Evolutionary conservation across 1,284 basidiomycete species (phyloP), one percentile per base, ranked within the genome.

Genomic region (Apiotrichum brassicae): DNA sequence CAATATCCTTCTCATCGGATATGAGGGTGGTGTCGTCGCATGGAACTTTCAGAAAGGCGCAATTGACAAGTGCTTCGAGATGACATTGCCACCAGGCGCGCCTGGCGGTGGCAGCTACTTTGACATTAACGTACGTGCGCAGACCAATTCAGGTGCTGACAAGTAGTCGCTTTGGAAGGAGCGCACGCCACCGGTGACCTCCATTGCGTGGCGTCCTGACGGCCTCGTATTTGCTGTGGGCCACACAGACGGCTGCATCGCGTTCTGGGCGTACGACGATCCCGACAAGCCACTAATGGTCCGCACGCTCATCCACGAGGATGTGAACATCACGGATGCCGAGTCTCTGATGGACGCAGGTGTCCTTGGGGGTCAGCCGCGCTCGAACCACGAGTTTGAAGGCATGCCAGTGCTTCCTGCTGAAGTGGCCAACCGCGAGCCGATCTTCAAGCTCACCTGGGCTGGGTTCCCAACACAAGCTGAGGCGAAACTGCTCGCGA

Each of bases 371-470:
- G 65, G 80, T 13, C 65, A 75, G 11, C 51, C 54, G 19, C 48
- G 55, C 36, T 42, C 47, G 22, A 45, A 22, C 12, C 40, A 43
- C 37, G 57, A 64, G 36, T 48, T 57, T n/a, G 58, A 63, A 36
- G 60, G 53, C 35, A 60, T 33, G 47, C 55, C 51, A 5, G 48
- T 56, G n/a, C 46, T 47, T 3, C 42, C 48, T 7, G 42, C 37
- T 4, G 54, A 48, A 19, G 52, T 45, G 39, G 60, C 64, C 6
- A 63, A 71, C 3, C 76, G 83, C 54, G 90, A 94, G 66, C 88
- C 91, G 1, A 83, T 97, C 38, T 93, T 88, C 78, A 91, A 89
- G 68, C 76, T 95, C 6, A 76, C 84, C 0, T 95, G 92, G 92
- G 85, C 83, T 47, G 78, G 80, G 1, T 88, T 85, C 67, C 76